phyloP scores from a whole-genome alignment of 1,284 basidiomycete species.

The Moesziomyces globuligerus region DNA sequence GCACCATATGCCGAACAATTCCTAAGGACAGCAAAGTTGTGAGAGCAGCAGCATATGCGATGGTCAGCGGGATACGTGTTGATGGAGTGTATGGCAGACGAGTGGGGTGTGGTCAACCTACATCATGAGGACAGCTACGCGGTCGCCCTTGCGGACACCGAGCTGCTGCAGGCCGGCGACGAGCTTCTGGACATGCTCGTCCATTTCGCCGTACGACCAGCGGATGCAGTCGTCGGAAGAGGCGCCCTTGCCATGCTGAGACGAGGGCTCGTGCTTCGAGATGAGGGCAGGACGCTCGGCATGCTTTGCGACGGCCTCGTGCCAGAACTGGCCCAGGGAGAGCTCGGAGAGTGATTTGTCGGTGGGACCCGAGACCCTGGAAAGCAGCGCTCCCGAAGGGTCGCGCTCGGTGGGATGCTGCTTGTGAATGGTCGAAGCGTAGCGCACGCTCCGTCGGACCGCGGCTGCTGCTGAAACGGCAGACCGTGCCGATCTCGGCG shows the following conservation, averaged over 20 bases:
- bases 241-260: conserved; percentile 71
- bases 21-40: conserved; percentile 4
- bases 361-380: conserved; percentile 71
- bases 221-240: conserved; percentile 71
- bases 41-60: not conserved
- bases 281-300: conserved; percentile 75
- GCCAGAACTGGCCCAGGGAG: conserved; percentile 77
- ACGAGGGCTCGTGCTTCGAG: conserved; percentile 73
- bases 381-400: conserved; percentile 28
- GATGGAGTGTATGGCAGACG: too few relatives aligned
- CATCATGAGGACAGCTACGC: conserved; percentile 82
- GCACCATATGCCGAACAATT: conserved; percentile 77
- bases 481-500: not conserved
- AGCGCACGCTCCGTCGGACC: conserved; percentile 2
- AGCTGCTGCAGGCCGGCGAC: conserved; percentile 75
- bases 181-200: conserved; percentile 75
- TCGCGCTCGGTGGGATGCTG: conserved; percentile 29
- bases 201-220: conserved; percentile 80
- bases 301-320: conserved; percentile 72
- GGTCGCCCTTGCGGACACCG: conserved; percentile 80
- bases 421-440: conserved; percentile 18
- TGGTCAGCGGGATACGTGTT: not conserved
- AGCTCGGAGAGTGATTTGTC: conserved; percentile 74
- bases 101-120: too few relatives aligned
- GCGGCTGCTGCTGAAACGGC: not conserved